Conservation (phyloP, 176 grass and related monocot species). For the Aegilops tauschii region DNA sequence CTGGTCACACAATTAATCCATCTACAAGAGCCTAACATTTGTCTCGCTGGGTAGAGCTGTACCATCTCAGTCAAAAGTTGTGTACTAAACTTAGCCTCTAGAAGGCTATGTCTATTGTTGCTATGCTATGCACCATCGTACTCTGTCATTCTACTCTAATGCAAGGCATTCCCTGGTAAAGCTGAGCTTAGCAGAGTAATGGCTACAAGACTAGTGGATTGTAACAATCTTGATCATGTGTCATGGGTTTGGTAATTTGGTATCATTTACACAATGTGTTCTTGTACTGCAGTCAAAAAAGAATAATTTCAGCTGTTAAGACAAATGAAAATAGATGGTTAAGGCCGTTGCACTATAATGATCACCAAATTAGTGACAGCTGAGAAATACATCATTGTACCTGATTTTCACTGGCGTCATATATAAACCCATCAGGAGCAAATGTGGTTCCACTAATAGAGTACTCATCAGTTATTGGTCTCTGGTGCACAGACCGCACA, state of each 20-base stretch:
- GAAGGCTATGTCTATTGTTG: background rate
- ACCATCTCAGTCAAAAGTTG: background rate
- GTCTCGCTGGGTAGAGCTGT: background rate
- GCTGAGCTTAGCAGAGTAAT: background rate
- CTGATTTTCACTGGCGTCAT: conserved; percentile 72
- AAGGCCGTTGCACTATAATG: conserved; percentile 15
- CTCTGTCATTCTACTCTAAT: background rate
- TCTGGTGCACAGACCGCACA: conserved; percentile 78
- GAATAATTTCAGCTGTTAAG: conserved; percentile 1
- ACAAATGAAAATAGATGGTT: conserved; percentile 7
- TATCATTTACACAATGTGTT: background rate
- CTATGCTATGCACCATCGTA: conserved; percentile 13
- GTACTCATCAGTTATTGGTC: conserved; percentile 83
- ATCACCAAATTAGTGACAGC: conserved; percentile 9
- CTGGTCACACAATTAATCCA: background rate
- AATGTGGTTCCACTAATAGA: conserved; percentile 91
- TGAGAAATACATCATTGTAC: conserved; percentile 36
- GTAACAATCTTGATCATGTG: background rate
- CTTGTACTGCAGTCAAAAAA: conserved; percentile 1
- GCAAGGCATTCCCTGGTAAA: background rate
- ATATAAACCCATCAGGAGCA: conserved; percentile 94
- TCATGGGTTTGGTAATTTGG: background rate
- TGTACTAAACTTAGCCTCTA: conserved; percentile 10
- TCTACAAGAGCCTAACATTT: background rate
- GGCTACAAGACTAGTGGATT: background rate